These are phyloP conservation scores for Aspergillus sp. DNA, from an alignment of 2,329 filamentous ascomycete species.

Conservation along the genomic window DNA sequence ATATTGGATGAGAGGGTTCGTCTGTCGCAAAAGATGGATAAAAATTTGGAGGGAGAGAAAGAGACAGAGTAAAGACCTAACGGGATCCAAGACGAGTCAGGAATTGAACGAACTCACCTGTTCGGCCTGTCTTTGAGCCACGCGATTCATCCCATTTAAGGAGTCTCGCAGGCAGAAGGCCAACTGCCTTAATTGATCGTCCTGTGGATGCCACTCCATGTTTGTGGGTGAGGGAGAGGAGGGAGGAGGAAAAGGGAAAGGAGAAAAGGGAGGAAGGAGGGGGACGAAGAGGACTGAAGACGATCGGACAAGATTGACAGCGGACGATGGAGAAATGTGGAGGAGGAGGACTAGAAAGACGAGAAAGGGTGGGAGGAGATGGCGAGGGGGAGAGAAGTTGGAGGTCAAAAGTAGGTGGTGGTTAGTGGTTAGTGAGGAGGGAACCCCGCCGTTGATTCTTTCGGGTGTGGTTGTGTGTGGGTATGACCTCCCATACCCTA, in stretches of 20 bases:
- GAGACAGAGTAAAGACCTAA: background rate
- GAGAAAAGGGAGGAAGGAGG: constrained; percentile 8
- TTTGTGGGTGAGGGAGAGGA: constrained; percentile 10
- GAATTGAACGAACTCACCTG: constrained; percentile 57
- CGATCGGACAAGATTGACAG: background rate
- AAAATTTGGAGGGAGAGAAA: constrained; percentile 6
- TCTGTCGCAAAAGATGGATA: background rate
- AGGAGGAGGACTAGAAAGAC: background rate
- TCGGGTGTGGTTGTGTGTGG: background rate
- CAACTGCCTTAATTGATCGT: constrained; percentile 85
- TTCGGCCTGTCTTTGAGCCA: constrained; percentile 85
- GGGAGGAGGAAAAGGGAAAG: constrained; percentile 9
- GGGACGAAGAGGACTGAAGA: background rate
- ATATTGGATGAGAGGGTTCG: background rate
- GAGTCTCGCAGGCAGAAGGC: constrained; percentile 89
- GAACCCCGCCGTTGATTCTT: constrained; percentile 1
- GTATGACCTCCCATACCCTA: too few species aligned
- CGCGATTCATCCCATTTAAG: constrained; percentile 76
- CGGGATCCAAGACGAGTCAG: background rate
- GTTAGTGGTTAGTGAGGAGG: background rate
- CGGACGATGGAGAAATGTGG: background rate
- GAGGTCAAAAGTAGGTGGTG: background rate
- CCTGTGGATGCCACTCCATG: constrained; percentile 92
- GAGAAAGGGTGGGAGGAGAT: background rate
- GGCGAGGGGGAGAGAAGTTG: background rate